Percentiles rank a stretch among this genome's conserved stretches.
Conservation (phyloP, 2,329 filamentous ascomycete genomes). For the Venturia effusa region DNA sequence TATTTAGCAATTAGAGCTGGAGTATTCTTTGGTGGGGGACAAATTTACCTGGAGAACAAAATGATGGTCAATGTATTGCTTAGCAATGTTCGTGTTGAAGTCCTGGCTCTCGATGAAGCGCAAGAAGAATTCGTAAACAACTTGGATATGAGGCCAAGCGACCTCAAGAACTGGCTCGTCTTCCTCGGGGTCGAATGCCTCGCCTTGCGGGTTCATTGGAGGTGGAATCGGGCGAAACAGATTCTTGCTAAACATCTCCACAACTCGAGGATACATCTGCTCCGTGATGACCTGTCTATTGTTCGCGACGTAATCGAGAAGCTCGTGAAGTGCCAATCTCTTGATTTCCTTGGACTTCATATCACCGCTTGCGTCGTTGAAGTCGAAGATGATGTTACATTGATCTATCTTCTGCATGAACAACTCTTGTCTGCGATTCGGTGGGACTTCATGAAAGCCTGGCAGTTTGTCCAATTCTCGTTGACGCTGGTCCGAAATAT, state of each 20-base stretch:
- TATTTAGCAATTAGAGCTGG: slow-evolving; percentile 25
- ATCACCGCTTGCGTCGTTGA: slow-evolving; percentile 94
- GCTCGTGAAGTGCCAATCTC: slow-evolving; percentile 84
- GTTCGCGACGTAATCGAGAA: slow-evolving; percentile 96
- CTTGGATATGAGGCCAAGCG: slow-evolving; percentile 97
- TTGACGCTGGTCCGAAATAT: slow-evolving; percentile 82
- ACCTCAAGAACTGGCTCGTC: slow-evolving; percentile 97
- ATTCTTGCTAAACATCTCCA: slow-evolving; percentile 99
- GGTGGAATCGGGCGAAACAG: slow-evolving; percentile 94
- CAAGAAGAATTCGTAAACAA: slow-evolving; percentile 98
- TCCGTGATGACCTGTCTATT: slow-evolving; percentile 98
- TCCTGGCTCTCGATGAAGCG: slow-evolving; percentile 98
- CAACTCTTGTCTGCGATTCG: slow-evolving; percentile 85
- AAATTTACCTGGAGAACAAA: slow-evolving; percentile 68
- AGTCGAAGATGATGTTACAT: slow-evolving; percentile 99
- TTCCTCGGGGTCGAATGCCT: slow-evolving; percentile 97
- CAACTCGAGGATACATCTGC: slow-evolving; percentile 95
- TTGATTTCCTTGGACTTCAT: slow-evolving; percentile 99
- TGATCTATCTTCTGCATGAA: slow-evolving; percentile 99
- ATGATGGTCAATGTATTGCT: slow-evolving; percentile 95
- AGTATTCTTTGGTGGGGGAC: not conserved
- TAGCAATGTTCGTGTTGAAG: slow-evolving; percentile 99
- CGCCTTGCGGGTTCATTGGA: slow-evolving; percentile 93
- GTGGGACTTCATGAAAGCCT: slow-evolving; percentile 94
- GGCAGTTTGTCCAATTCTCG: slow-evolving; percentile 94